phyloP scores from a whole-genome alignment of 805 yeast genomes.

The Candida ascalaphidarum region DNA sequence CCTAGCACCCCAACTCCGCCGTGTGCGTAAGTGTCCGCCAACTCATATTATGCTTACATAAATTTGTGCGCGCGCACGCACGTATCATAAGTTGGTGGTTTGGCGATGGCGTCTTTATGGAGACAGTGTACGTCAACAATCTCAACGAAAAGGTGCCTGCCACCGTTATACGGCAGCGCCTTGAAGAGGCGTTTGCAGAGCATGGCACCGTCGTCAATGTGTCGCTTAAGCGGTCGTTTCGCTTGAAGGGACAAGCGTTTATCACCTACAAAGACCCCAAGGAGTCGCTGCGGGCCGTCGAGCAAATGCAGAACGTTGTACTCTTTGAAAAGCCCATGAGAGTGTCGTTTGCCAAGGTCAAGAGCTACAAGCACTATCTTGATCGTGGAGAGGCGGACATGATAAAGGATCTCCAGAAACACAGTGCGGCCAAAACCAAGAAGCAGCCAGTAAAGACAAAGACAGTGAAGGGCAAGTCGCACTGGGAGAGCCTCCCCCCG shows the following conservation, averaged over 20 bases:
- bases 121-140: conserved; percentile 57
- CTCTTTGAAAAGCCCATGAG: conserved; percentile 42
- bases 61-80: no score
- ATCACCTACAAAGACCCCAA: conserved; percentile 41
- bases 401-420: conserved; percentile 12
- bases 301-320: conserved; percentile 28
- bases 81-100: no score
- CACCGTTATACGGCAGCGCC: conserved; percentile 36
- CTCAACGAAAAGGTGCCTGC: conserved; percentile 61
- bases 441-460: conserved; percentile 5
- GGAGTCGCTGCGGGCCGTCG: conserved; percentile 38
- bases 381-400: conserved; percentile 9
- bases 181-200: conserved; percentile 32
- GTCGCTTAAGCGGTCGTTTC: conserved; percentile 51
- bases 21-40: no score
- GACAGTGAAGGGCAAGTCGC: conserved; percentile 6
- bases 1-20: no score
- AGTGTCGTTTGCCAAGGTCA: conserved; percentile 33
- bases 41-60: no score
- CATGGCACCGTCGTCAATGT: conserved; percentile 44
- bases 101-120: no score
- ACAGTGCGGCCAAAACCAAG: conserved; percentile 9
- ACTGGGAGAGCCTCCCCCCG: conserved; percentile 42
- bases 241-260: conserved; percentile 78
- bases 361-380: conserved; percentile 31